Conservation (phyloP, 805 yeast genomes). For the Yamadazyma philogaea region DNA sequence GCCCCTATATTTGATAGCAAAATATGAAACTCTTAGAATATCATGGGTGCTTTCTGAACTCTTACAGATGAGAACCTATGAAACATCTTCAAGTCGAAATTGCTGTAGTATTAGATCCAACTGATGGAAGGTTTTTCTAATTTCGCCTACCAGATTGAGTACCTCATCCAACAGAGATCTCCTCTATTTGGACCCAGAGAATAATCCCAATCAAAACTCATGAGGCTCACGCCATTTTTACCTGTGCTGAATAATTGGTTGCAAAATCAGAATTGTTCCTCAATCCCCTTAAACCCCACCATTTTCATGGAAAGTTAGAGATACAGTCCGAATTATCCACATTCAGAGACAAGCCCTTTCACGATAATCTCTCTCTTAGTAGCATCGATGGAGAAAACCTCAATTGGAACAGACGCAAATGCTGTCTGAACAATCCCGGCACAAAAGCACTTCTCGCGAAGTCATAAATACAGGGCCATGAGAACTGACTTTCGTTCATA, state of each 20-base stretch:
- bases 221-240: neutral
- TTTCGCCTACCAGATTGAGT: neutral
- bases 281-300: slow-evolving; percentile 9
- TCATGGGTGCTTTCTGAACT: neutral
- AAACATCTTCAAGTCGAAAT: slow-evolving; percentile 9
- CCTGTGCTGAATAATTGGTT: neutral
- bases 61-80: slow-evolving; percentile 6
- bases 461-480: neutral
- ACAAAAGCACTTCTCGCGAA: slow-evolving; percentile 9
- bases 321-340: slow-evolving; percentile 6
- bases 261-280: slow-evolving; percentile 3
- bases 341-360: slow-evolving; percentile 8
- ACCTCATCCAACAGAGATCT: neutral
- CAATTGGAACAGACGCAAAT: slow-evolving; percentile 5
- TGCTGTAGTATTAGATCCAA: neutral
- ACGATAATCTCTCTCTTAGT: slow-evolving; percentile 1
- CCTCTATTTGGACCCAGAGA: neutral
- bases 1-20: neutral
- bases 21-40: slow-evolving; percentile 3
- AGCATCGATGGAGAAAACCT: neutral
- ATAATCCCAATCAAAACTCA: slow-evolving; percentile 3
- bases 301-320: slow-evolving; percentile 11
- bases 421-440: slow-evolving; percentile 3
- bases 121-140: neutral
- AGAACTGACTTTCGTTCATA: slow-evolving; percentile 3